Percentiles rank a stretch among this genome's conserved stretches.
These are phyloP conservation scores for Antrodiella citrinella DNA, from an alignment of 768 basidiomycete genomes.

Conservation along the genomic window DNA sequence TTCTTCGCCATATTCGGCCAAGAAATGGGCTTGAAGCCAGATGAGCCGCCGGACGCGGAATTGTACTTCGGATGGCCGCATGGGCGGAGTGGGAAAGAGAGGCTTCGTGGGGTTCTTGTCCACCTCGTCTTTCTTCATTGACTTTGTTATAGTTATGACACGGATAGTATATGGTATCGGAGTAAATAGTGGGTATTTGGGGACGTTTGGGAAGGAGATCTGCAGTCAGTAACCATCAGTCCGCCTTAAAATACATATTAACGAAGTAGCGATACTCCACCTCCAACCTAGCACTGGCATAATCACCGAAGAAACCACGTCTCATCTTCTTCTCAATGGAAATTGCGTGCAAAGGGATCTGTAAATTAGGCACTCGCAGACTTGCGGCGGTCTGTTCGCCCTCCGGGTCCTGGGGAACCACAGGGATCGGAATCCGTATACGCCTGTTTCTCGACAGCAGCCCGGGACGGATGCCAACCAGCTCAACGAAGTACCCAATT, in stretches of 20 bases:
- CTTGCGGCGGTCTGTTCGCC: constrained; percentile 8
- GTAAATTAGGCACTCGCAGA: constrained; percentile 11
- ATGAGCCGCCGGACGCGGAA: constrained; percentile 10
- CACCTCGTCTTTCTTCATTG: constrained; percentile 9
- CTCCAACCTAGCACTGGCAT: constrained; percentile 9
- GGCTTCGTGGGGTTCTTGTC: constrained; percentile 5
- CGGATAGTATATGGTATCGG: constrained; percentile 15
- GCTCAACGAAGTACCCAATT: constrained; percentile 16
- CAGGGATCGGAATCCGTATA: constrained; percentile 6
- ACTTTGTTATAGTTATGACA: constrained; percentile 12
- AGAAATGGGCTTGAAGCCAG: constrained; percentile 8
- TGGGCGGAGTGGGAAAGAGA: constrained; percentile 13
- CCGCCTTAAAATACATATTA: not conserved
- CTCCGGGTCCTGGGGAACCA: constrained; percentile 10
- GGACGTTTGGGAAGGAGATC: constrained; percentile 12
- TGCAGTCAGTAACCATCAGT: not conserved
- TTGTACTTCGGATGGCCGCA: constrained; percentile 8
- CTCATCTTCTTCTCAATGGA: constrained; percentile 9
- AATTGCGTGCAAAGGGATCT: constrained; percentile 12
- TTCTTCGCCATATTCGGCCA: constrained; percentile 7
- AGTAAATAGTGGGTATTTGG: constrained; percentile 14
- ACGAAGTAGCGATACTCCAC: constrained; percentile 2
- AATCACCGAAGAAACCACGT: constrained; percentile 15
- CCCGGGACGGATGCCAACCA: constrained; percentile 12
- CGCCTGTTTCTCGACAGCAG: constrained; percentile 13